Percentiles rank a stretch among this genome's conserved stretches.
These are phyloP conservation scores for Acorus gramineus DNA, from an alignment of 106 monocot genomes.

Conservation along the genomic window DNA sequence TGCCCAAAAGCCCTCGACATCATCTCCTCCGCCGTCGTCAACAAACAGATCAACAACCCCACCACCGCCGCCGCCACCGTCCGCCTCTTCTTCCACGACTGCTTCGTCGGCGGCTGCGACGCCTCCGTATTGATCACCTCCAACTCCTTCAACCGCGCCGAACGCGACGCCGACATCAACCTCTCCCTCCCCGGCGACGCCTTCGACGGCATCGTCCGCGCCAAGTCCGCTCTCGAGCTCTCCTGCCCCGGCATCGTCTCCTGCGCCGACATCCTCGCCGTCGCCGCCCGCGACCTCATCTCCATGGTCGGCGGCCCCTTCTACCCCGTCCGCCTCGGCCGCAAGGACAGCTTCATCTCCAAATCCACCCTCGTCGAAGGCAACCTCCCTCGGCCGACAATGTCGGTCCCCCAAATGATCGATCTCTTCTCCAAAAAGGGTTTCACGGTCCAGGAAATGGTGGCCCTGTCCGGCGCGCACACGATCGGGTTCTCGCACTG, in stretches of 20 bases:
- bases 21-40: constrained; percentile 13
- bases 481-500: constrained; percentile 83
- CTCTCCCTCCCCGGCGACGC: constrained; percentile 60
- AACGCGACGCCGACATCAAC: constrained; percentile 53
- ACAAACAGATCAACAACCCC: constrained; percentile 35
- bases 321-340: constrained; percentile 47
- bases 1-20: constrained; percentile 32
- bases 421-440: constrained; percentile 28
- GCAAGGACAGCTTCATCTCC: constrained; percentile 46
- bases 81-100: constrained; percentile 82
- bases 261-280: constrained; percentile 57
- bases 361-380: constrained; percentile 10
- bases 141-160: constrained; percentile 23
- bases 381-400: constrained; percentile 41
- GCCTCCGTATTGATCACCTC: constrained; percentile 51
- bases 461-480: constrained; percentile 71
- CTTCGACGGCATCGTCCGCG: constrained; percentile 42
- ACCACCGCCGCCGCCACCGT: constrained; percentile 48
- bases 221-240: constrained; percentile 54
- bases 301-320: constrained; percentile 60
- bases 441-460: constrained; percentile 38
- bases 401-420: constrained; percentile 28
- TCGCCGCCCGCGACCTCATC: constrained; percentile 54
- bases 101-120: constrained; percentile 68
- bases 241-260: constrained; percentile 58